These are phyloP conservation scores for Candida freyschussii DNA, from an alignment of 1,139 yeast species.

Conservation along the genomic window DNA sequence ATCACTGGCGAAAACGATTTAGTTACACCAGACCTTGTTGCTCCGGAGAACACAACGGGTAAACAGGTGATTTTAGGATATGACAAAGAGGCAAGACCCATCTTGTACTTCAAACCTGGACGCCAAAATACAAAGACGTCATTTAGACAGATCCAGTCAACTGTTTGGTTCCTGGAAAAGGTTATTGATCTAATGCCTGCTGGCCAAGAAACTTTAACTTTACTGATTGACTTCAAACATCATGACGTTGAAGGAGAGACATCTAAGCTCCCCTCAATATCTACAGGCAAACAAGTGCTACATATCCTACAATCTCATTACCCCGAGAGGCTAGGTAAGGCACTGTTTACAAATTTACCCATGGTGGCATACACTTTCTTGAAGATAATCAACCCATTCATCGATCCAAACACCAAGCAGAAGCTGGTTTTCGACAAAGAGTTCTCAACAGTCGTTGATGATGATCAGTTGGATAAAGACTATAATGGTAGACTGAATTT, in stretches of 20 bases:
- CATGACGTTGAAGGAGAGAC: conserved; percentile 49
- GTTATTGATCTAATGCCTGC: conserved; percentile 92
- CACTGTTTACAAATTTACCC: conserved; percentile 89
- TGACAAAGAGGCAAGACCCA: conserved; percentile 86
- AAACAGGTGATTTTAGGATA: conserved; percentile 85
- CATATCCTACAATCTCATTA: conserved; percentile 86
- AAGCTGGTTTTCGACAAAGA: conserved; percentile 90
- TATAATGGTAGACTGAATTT: conserved; percentile 85
- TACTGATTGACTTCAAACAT: conserved; percentile 83
- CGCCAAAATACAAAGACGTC: conserved; percentile 88
- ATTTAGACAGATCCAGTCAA: conserved; percentile 84
- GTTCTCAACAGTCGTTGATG: conserved; percentile 75
- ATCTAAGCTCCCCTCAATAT: conserved; percentile 76
- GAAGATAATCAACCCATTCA: conserved; percentile 87
- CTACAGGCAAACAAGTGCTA: conserved; percentile 69
- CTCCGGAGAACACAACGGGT: conserved; percentile 77
- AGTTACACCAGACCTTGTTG: conserved; percentile 58
- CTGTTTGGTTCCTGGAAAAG: conserved; percentile 86
- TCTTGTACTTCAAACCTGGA: conserved; percentile 84
- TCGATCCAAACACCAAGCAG: conserved; percentile 91
- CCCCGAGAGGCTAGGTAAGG: conserved; percentile 92
- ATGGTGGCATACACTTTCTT: conserved; percentile 89
- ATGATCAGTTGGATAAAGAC: conserved; percentile 72
- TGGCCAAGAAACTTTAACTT: conserved; percentile 89
- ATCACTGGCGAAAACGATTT: conserved; percentile 49